These are phyloP conservation scores for Dioscorea zingiberensis DNA, from an alignment of 106 monocot species.

Conservation along the genomic window DNA sequence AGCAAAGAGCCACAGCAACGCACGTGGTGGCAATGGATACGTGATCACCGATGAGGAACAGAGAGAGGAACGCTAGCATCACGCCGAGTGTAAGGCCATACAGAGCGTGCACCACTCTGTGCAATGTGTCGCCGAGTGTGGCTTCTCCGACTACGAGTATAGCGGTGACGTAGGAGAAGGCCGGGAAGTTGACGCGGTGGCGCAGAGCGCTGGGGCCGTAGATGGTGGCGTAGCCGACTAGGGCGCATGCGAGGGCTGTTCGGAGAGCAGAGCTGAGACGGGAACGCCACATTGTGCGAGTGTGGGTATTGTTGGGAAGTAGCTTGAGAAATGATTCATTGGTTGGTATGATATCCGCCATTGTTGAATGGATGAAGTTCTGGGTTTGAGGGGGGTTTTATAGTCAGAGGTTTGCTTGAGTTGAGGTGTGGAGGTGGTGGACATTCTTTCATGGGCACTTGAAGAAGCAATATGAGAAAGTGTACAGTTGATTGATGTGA, in stretches of 20 bases:
- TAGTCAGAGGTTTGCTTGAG: too few species aligned
- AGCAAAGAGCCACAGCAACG: constrained; percentile 25
- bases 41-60: constrained; percentile 16
- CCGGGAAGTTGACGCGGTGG: constrained; percentile 33
- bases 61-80: constrained; percentile 23
- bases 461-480: too few species aligned
- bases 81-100: constrained; percentile 27
- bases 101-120: constrained; percentile 18
- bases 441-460: too few species aligned
- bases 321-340: not conserved
- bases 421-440: too few species aligned
- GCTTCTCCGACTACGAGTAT: constrained; percentile 45
- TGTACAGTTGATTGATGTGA: too few species aligned
- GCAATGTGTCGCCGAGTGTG: constrained; percentile 37
- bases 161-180: constrained; percentile 59
- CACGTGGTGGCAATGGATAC: constrained; percentile 17
- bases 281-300: constrained; percentile 20
- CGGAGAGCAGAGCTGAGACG: constrained; percentile 34
- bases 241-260: constrained; percentile 36
- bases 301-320: not conserved
- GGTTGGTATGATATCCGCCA: not conserved
- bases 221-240: constrained; percentile 36
- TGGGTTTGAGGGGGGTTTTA: too few species aligned
- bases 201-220: constrained; percentile 25
- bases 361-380: not conserved